Base-by-base conservation (phyloP, 148 eudicot genomes). In the Chenopodium album region DNA sequence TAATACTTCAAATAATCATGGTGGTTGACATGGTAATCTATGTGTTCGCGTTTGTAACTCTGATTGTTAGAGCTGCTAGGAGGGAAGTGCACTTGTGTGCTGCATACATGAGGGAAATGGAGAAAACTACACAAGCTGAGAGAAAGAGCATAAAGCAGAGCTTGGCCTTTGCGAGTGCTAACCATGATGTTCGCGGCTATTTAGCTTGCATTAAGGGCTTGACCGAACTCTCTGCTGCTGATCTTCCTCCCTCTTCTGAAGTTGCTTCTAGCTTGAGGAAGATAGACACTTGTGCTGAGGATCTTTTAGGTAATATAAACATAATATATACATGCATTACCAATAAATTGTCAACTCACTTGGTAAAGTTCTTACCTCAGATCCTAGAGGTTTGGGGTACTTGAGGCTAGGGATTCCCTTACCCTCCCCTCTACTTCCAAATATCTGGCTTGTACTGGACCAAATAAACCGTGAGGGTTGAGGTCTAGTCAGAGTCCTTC, bases 121-220 rank as follows among this genome's bases (percentile, higher is more conserved):
- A 92, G 75, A 88, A 90, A 62, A 92, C 95, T 10, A 83, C 87
- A 32, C 89, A 94, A 84, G 91, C 92, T 17, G 94, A 91, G 83
- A 88, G 88, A 69, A 94, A 89, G 78, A 86, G 87, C 46, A 82
- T 87, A 88, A 90, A 86, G 54, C 92, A 90, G 82, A 92, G 90
- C 83, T 76, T 83, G 22, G 92, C 97, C 7, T 90, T 89, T 70
- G 94, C 92, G 2, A 87, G 84, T 12, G 92, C 95, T 22, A 94
- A 90, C 86, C 99, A 95, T 74, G 98, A 95, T 29, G 81, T 94
- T 0, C 91, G 99, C 0, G 92, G 89, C 73, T 86, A 87, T 47
- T 78, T 95, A 23, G 92, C 93, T 26, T 91, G 92, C 23, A 84
- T 95, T 60, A 85, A 81, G 32, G 92, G 98, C 37, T 81, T 88